A percentile compares a stretch with the other conserved stretches of the same genome.
Conservation (phyloP, 2,329 filamentous ascomycete genomes). For the Diaporthe vaccinii region DNA sequence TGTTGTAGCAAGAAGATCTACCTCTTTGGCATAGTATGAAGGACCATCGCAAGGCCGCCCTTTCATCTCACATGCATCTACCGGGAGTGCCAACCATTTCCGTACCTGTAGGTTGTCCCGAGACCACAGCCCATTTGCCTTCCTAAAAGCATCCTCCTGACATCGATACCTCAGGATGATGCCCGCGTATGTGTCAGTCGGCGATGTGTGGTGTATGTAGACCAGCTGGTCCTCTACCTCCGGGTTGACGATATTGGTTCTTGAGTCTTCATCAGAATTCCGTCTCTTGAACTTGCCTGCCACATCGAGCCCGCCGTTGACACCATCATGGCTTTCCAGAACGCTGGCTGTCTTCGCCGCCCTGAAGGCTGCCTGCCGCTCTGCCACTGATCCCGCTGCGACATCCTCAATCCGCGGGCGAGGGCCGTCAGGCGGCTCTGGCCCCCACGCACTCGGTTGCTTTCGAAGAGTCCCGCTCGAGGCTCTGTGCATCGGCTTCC, state of each 20-base stretch:
- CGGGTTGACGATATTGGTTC: conserved; percentile 59
- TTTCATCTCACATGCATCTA: conserved; percentile 89
- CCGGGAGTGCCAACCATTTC: conserved; percentile 84
- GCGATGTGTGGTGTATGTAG: conserved; percentile 89
- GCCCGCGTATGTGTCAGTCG: conserved; percentile 89
- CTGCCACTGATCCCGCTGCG: conserved; percentile 65
- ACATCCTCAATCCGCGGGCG: conserved; percentile 62
- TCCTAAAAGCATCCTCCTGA: conserved; percentile 83
- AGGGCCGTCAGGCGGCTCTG: conserved; percentile 57
- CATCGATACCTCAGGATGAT: conserved; percentile 93
- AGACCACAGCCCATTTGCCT: conserved; percentile 94
- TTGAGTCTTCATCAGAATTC: conserved; percentile 73
- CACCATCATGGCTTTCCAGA: conserved; percentile 72
- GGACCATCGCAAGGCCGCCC: conserved; percentile 76
- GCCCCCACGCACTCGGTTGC: conserved; percentile 61
- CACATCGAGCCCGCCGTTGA: conserved; percentile 70
- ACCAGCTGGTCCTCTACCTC: conserved; percentile 83
- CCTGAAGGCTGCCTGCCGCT: conserved; percentile 67
- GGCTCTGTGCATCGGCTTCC: conserved; percentile 50
- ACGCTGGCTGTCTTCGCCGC: conserved; percentile 71
- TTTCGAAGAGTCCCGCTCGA: conserved; percentile 45
- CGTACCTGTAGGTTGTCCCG: conserved; percentile 90
- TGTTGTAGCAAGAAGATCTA: conserved; percentile 67
- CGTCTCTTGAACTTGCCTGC: conserved; percentile 73
- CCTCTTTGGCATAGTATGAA: conserved; percentile 55